Percentiles rank a stretch among this genome's conserved stretches.
Evolutionary conservation across 2,329 filamentous ascomycete species (phyloP).

Genomic region (Ophiosphaerella herpotricha): DNA sequence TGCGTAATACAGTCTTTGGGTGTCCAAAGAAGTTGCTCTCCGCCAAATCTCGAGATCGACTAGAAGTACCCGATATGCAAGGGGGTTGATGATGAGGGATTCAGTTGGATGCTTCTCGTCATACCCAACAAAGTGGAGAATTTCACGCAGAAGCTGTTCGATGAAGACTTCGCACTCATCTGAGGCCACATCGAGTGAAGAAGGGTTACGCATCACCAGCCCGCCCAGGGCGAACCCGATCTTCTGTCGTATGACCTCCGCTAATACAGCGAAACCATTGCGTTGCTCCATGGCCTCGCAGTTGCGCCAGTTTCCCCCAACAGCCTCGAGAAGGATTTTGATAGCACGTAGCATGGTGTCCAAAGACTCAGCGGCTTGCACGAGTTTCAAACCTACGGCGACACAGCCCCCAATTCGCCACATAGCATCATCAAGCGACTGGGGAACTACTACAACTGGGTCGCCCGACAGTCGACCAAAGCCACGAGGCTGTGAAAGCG

Average conservation of each 20-base stretch:
- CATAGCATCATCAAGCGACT: conserved; percentile 84
- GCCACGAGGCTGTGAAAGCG: conserved; percentile 78
- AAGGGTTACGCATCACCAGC: conserved; percentile 56
- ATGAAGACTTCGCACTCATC: conserved; percentile 58
- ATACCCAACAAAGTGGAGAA: conserved; percentile 88
- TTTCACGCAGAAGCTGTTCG: conserved; percentile 70
- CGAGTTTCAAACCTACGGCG: conserved; percentile 79
- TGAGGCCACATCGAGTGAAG: conserved; percentile 37
- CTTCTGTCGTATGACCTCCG: conserved; percentile 82
- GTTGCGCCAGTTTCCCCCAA: conserved; percentile 92
- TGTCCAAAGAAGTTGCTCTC: conserved; percentile 68
- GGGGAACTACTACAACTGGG: conserved; percentile 79
- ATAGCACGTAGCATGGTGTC: conserved; percentile 77
- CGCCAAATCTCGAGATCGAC: conserved; percentile 96
- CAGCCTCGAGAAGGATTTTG: conserved; percentile 81
- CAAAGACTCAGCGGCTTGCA: conserved; percentile 74
- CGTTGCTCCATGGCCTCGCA: conserved; percentile 98
- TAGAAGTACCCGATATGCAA: conserved; percentile 89
- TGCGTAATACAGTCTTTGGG: conserved; percentile 88
- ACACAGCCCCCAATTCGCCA: conserved; percentile 95
- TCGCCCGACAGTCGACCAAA: conserved; percentile 81
- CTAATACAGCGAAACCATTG: conserved; percentile 88
- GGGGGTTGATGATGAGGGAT: conserved; percentile 92
- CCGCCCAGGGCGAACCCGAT: conserved; percentile 59
- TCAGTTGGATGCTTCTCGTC: conserved; percentile 77